Evolutionary conservation across 192 early-diverging fungal species (phyloP).

Genomic region (Rhizophagus sp.): DNA sequence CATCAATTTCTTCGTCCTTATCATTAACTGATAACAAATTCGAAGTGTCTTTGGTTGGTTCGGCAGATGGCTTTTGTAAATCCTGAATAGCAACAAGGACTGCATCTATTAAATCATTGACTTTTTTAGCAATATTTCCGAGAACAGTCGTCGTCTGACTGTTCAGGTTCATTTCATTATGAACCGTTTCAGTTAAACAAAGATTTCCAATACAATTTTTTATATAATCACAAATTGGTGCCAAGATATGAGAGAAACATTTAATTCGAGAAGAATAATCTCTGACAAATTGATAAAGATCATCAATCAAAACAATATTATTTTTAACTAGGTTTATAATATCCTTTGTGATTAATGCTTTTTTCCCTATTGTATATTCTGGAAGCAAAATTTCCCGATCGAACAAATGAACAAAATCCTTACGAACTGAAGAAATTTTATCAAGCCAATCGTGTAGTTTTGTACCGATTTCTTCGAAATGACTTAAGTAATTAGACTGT

Average conservation of each 20-base stretch:
- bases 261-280: constrained; percentile 34
- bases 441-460: constrained; percentile 18
- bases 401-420: constrained; percentile 28
- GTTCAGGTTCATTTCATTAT: background rate
- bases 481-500: background rate
- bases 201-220: constrained; percentile 9
- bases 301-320: constrained; percentile 38
- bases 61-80: constrained; percentile 27
- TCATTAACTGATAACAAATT: background rate
- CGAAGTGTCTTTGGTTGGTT: background rate
- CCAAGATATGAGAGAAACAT: constrained; percentile 37
- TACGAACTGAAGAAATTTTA: constrained; percentile 27
- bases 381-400: constrained; percentile 35
- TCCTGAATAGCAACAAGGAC: constrained; percentile 49
- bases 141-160: background rate
- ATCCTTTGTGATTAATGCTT: constrained; percentile 1
- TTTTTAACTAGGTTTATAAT: constrained; percentile 31
- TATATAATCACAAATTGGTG: constrained; percentile 45
- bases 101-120: constrained; percentile 43
- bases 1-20: constrained; percentile 3
- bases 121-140: constrained; percentile 14
- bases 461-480: constrained; percentile 11
- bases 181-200: background rate
- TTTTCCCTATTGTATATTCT: constrained; percentile 10
- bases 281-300: constrained; percentile 32